A percentile compares a stretch with the other conserved stretches of the same genome.
Conservation (phyloP, 768 basidiomycete species). For the Hydnomerulius pinastri region DNA sequence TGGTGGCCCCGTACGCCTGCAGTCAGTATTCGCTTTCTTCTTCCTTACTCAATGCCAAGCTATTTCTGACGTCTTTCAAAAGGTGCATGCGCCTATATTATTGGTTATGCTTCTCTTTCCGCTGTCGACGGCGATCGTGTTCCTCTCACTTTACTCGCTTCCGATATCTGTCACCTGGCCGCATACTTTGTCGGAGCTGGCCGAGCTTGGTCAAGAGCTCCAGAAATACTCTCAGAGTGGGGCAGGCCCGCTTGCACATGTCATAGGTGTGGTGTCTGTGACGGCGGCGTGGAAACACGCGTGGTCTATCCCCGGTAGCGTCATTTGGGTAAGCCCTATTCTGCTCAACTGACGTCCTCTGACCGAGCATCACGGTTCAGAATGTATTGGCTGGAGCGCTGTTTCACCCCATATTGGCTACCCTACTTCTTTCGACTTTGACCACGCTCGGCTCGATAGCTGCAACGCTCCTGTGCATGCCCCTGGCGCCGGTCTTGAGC, state of each 20-base stretch:
- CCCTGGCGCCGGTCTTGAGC: conserved; percentile 81
- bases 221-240: conserved; percentile 80
- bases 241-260: conserved; percentile 63
- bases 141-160: conserved; percentile 50
- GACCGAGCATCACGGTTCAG: conserved; percentile 41
- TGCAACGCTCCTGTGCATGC: conserved; percentile 78
- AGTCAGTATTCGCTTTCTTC: conserved; percentile 30
- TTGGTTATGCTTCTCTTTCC: conserved; percentile 68
- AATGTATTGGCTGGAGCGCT: conserved; percentile 90
- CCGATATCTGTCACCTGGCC: conserved; percentile 80
- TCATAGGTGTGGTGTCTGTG: conserved; percentile 78
- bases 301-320: conserved; percentile 95
- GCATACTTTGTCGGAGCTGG: conserved; percentile 71
- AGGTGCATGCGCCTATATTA: conserved; percentile 65
- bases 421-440: conserved; percentile 76
- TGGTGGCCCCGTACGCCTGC: conserved; percentile 34
- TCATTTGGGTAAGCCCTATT: conserved; percentile 70
- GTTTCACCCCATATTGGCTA: conserved; percentile 81
- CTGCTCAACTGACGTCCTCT: conserved; percentile 6
- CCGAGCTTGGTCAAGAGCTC: conserved; percentile 72
- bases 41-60: conserved; percentile 8
- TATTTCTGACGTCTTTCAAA: conserved; percentile 8
- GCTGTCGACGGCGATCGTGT: conserved; percentile 60
- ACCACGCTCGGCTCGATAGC: conserved; percentile 86
- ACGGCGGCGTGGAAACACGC: conserved; percentile 95